phyloP scores from a whole-genome alignment of 768 basidiomycete genomes.

The Russula sp. region DNA sequence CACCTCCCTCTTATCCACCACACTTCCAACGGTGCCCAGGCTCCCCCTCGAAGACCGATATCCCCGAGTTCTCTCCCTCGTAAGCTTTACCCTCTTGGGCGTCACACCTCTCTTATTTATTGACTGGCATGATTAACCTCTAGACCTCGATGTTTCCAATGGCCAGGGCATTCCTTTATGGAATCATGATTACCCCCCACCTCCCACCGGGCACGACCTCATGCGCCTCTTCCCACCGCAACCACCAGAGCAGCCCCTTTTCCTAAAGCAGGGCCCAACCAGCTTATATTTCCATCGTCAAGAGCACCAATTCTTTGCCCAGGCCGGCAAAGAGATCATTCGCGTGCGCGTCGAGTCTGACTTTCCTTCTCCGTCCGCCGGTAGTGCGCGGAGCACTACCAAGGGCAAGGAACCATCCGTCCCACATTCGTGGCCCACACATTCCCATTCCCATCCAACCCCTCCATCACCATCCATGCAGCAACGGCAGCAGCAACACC shows the following conservation, averaged over 20 bases:
- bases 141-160: constrained; percentile 61
- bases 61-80: constrained; percentile 21
- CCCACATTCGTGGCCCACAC: constrained; percentile 14
- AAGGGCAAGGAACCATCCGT: constrained; percentile 20
- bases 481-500: neutral
- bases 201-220: constrained; percentile 74
- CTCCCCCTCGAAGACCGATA: constrained; percentile 17
- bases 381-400: constrained; percentile 6
- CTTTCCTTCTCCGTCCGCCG: constrained; percentile 28
- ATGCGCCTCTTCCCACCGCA: constrained; percentile 79
- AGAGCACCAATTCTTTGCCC: constrained; percentile 75
- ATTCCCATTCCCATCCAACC: too few species aligned
- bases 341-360: constrained; percentile 69
- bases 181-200: constrained; percentile 66
- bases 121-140: neutral
- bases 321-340: constrained; percentile 70
- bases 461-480: constrained; percentile 22
- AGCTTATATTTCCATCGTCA: constrained; percentile 67
- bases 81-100: neutral
- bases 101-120: neutral
- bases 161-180: constrained; percentile 41
- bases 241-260: constrained; percentile 46
- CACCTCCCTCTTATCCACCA: constrained; percentile 21
- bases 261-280: constrained; percentile 56
- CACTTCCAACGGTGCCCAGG: constrained; percentile 5